phyloP scores from a whole-genome alignment of 225 moss, liverwort and hornwort genomes.

The Climacium dendroides region DNA sequence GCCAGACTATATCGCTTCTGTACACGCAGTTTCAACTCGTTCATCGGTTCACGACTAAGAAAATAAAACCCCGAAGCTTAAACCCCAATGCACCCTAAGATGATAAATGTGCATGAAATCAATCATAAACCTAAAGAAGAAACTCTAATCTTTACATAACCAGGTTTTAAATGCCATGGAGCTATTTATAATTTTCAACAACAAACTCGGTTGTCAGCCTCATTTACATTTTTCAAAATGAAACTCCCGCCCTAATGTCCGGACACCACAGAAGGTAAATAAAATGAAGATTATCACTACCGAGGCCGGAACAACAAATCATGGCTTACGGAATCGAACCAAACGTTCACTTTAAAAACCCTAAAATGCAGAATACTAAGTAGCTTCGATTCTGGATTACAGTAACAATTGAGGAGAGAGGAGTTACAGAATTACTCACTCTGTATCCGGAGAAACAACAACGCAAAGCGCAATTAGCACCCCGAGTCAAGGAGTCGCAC shows the following conservation, averaged over 20 bases:
- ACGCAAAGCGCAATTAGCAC: background rate
- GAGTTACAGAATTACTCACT: background rate
- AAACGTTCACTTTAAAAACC: background rate
- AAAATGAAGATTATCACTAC: background rate
- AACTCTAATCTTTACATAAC: background rate
- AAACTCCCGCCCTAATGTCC: background rate
- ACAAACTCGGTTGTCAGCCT: background rate
- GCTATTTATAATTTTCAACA: background rate
- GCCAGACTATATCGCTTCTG: background rate
- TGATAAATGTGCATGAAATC: background rate
- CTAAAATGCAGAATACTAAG: background rate
- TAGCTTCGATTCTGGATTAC: background rate
- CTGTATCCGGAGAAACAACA: background rate
- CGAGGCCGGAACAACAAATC: background rate
- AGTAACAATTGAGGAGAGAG: background rate
- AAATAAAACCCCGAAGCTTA: background rate
- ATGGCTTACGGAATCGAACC: background rate
- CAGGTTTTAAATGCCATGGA: background rate
- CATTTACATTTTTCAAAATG: background rate
- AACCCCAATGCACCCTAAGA: background rate
- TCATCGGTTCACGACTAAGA: background rate
- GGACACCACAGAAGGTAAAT: background rate
- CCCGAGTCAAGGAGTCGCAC: background rate
- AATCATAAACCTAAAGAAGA: background rate
- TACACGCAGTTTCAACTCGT: background rate